A percentile compares a stretch with the other conserved stretches of the same genome.
These are phyloP conservation scores for Camellia granthamiana DNA, from an alignment of 148 eudicot species.

Conservation along the genomic window DNA sequence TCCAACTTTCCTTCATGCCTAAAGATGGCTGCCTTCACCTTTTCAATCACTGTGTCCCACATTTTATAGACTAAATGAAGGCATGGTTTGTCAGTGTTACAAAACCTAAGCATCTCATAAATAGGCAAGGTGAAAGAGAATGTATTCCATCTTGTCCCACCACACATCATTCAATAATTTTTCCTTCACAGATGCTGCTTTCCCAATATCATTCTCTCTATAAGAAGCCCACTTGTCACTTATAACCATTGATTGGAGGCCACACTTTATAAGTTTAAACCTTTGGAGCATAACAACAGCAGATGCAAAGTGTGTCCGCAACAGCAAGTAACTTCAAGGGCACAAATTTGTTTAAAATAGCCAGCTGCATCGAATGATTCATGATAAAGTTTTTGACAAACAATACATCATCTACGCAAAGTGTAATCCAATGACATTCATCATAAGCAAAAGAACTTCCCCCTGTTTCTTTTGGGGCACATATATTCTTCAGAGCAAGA, in stretches of 20 bases:
- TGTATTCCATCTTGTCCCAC: no score
- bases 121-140: no score
- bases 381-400: neutral
- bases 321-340: neutral
- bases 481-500: neutral
- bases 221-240: slow-evolving; percentile 5
- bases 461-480: no score
- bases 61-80: no score
- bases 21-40: neutral
- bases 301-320: slow-evolving; percentile 24
- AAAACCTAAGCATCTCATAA: no score
- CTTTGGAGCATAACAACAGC: slow-evolving; percentile 25
- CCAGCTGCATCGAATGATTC: neutral
- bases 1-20: neutral
- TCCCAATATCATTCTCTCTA: slow-evolving; percentile 19
- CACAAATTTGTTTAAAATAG: neutral
- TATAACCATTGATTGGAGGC: neutral
- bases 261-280: slow-evolving; percentile 5
- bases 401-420: neutral
- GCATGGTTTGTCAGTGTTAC: no score
- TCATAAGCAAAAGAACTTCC: neutral
- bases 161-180: no score
- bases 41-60: no score
- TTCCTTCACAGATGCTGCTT: slow-evolving; percentile 1
- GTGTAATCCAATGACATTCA: neutral